phyloP scores from a whole-genome alignment of 2,329 filamentous ascomycete species.

The Phyllosticta citriasiana region DNA sequence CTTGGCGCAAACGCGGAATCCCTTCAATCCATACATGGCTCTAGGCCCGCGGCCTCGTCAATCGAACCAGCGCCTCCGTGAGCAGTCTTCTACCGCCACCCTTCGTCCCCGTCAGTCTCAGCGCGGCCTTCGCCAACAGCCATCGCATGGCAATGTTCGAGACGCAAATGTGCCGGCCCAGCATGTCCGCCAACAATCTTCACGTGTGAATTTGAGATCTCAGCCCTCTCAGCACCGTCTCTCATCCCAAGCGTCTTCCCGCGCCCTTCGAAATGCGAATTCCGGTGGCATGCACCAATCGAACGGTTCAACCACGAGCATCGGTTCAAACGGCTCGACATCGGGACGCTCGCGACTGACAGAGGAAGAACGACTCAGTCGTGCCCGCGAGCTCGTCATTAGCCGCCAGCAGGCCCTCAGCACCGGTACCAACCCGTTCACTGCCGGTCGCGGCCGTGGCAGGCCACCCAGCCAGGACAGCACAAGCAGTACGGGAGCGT shows the following conservation, averaged over 20 bases:
- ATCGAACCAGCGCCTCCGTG: slow-evolving; percentile 22
- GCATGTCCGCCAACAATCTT: slow-evolving; percentile 24
- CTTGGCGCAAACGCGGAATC: slow-evolving; percentile 24
- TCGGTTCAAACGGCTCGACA: slow-evolving; percentile 16
- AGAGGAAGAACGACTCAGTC: slow-evolving; percentile 24
- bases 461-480: not conserved
- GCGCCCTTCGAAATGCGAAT: slow-evolving; percentile 27
- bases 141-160: slow-evolving; percentile 19
- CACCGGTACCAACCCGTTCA: slow-evolving; percentile 28
- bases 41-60: slow-evolving; percentile 23
- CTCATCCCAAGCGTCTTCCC: slow-evolving; percentile 25
- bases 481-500: not conserved
- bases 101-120: slow-evolving; percentile 25
- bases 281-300: slow-evolving; percentile 15
- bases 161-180: slow-evolving; percentile 19
- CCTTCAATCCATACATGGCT: slow-evolving; percentile 27
- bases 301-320: slow-evolving; percentile 10
- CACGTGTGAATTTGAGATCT: slow-evolving; percentile 25
- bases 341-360: slow-evolving; percentile 17
- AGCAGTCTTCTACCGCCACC: slow-evolving; percentile 30
- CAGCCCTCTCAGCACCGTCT: slow-evolving; percentile 28
- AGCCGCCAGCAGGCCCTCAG: slow-evolving; percentile 22
- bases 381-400: slow-evolving; percentile 28
- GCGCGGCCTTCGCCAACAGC: slow-evolving; percentile 14
- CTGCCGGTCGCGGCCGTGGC: slow-evolving; percentile 20